Conservation (phyloP, 305 asterid species). For the Striga hermonthica region DNA sequence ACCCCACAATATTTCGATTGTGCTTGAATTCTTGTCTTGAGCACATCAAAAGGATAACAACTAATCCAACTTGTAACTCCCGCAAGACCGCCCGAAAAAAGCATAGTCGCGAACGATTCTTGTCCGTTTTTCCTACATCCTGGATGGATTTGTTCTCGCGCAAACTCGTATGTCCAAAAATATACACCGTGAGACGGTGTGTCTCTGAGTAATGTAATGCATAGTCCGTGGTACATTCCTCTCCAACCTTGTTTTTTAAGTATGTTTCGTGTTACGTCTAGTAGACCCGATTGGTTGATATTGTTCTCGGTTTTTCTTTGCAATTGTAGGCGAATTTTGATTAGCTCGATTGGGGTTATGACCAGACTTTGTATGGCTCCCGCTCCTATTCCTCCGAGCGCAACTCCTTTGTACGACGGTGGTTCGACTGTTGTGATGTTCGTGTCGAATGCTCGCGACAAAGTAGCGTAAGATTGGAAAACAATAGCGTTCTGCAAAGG, state of each 20-base stretch:
- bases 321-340: conserved; percentile 74
- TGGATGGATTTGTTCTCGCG: conserved; percentile 60
- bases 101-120: conserved; percentile 56
- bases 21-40: conserved; percentile 77
- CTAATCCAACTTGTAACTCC: conserved; percentile 79
- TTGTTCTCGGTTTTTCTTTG: conserved; percentile 31
- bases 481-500: conserved; percentile 70
- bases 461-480: conserved; percentile 58
- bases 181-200: conserved; percentile 71
- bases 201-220: conserved; percentile 64
- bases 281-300: conserved; percentile 43
- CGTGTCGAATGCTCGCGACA: conserved; percentile 52
- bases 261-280: conserved; percentile 45
- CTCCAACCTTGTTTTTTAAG: conserved; percentile 46
- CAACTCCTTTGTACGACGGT: conserved; percentile 59
- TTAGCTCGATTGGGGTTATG: conserved; percentile 68
- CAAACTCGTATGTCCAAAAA: conserved; percentile 66
- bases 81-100: conserved; percentile 70
- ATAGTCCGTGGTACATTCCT: conserved; percentile 66
- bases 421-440: conserved; percentile 35
- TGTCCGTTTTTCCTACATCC: conserved; percentile 61
- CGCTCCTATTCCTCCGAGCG: conserved; percentile 61
- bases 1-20: conserved; percentile 48
- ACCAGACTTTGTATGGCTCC: conserved; percentile 70
- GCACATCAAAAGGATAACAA: conserved; percentile 72